These are phyloP conservation scores for Venustampulla echinocandica DNA, from an alignment of 495 filamentous ascomycete genomes.

Conservation along the genomic window DNA sequence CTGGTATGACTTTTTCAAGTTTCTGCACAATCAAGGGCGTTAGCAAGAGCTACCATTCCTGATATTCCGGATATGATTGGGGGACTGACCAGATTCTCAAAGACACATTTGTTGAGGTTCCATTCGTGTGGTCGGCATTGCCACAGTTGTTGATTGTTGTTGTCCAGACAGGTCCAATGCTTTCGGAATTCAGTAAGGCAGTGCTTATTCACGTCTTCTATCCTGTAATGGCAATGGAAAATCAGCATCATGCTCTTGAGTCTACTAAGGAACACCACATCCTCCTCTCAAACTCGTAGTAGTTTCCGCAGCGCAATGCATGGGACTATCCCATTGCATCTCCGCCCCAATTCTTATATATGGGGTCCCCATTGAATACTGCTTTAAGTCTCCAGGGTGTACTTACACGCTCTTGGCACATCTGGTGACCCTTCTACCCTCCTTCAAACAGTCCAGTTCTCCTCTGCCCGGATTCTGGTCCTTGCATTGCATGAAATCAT, in stretches of 20 bases:
- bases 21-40: conserved; percentile 47
- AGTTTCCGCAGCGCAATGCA: not conserved
- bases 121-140: conserved; percentile 77
- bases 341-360: too few species aligned
- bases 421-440: conserved; percentile 90
- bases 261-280: not conserved
- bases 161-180: conserved; percentile 92
- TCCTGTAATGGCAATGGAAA: conserved; percentile 36
- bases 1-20: conserved; percentile 85
- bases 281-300: not conserved
- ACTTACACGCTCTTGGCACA: conserved; percentile 95
- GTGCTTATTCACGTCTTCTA: conserved; percentile 92
- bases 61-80: not conserved
- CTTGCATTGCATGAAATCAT: conserved; percentile 99
- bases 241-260: conserved; percentile 1
- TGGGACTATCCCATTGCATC: not conserved
- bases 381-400: too few species aligned
- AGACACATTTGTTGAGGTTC: conserved; percentile 85
- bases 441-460: conserved; percentile 90
- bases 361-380: too few species aligned
- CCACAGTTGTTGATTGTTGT: conserved; percentile 95
- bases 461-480: conserved; percentile 74
- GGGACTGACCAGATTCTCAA: conserved; percentile 80
- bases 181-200: conserved; percentile 83
- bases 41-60: not conserved